These are phyloP conservation scores for Diversispora eburnea DNA, from an alignment of 192 early-diverging fungal genomes.

Conservation along the genomic window DNA sequence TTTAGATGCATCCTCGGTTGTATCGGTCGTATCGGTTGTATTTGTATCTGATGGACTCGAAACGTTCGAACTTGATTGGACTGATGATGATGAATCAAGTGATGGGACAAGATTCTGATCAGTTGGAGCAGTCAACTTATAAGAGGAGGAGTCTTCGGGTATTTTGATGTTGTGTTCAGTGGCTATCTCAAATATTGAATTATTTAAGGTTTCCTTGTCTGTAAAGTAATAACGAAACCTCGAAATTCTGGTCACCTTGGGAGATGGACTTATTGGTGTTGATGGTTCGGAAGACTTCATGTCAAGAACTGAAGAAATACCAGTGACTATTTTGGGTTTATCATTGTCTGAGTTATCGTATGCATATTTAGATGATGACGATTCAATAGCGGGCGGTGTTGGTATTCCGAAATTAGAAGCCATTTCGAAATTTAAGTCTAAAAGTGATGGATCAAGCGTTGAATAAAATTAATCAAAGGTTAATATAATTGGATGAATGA, in stretches of 20 bases:
- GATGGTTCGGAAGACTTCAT: not conserved
- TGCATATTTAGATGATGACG: not conserved
- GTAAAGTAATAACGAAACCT: not conserved
- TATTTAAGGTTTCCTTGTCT: not conserved
- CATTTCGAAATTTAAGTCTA: not conserved
- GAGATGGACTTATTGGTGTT: not conserved
- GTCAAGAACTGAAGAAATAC: not conserved
- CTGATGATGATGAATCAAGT: not conserved
- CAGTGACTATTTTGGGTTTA: not conserved
- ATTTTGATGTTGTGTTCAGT: not conserved
- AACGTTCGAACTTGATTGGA: not conserved
- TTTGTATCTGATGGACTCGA: not conserved
- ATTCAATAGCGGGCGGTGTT: constrained; percentile 7
- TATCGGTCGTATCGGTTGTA: not conserved
- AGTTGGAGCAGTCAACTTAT: not conserved
- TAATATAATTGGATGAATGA: too few species aligned
- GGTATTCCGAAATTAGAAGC: constrained; percentile 17
- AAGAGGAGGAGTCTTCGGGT: not conserved
- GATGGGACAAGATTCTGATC: not conserved
- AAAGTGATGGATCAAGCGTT: too few species aligned
- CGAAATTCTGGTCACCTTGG: too few species aligned
- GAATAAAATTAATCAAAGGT: too few species aligned
- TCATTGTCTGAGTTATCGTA: constrained; percentile 1
- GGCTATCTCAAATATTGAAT: not conserved
- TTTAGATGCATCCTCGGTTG: not conserved